phyloP scores from a whole-genome alignment of 345 rosid genomes.

The Arabis alpina region DNA sequence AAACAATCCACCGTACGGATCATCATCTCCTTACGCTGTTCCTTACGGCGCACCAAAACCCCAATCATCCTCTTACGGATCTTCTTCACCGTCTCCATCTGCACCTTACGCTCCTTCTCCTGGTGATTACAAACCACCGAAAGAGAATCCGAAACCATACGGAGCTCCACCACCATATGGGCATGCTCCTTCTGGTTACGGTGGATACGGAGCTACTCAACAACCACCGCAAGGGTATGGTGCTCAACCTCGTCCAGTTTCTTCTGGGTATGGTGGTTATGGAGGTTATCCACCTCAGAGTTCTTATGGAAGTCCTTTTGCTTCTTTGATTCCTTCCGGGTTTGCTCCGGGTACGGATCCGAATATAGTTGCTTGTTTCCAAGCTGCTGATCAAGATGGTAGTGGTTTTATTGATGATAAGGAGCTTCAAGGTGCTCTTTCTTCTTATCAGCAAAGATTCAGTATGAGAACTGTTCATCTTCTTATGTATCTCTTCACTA shows the following conservation, averaged over 20 bases:
- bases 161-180: constrained; percentile 38
- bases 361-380: constrained; percentile 73
- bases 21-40: constrained; percentile 44
- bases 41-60: constrained; percentile 47
- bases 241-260: constrained; percentile 46
- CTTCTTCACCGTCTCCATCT: constrained; percentile 47
- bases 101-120: constrained; percentile 50
- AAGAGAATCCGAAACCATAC: constrained; percentile 67
- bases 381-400: constrained; percentile 81
- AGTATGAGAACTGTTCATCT: constrained; percentile 88
- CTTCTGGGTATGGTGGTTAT: constrained; percentile 45
- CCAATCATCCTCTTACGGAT: constrained; percentile 46
- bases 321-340: constrained; percentile 70
- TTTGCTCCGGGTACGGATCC: constrained; percentile 96
- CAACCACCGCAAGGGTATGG: constrained; percentile 45
- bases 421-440: constrained; percentile 86
- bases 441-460: constrained; percentile 80
- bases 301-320: constrained; percentile 65
- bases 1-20: constrained; percentile 35
- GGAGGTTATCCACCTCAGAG: constrained; percentile 45
- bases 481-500: constrained; percentile 84
- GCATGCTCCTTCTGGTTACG: constrained; percentile 33
- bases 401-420: constrained; percentile 90
- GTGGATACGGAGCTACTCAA: constrained; percentile 48
- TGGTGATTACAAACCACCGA: constrained; percentile 62